These are phyloP conservation scores for Trichoderma arundinaceum DNA, from an alignment of 2,329 filamentous ascomycete genomes.

Conservation along the genomic window DNA sequence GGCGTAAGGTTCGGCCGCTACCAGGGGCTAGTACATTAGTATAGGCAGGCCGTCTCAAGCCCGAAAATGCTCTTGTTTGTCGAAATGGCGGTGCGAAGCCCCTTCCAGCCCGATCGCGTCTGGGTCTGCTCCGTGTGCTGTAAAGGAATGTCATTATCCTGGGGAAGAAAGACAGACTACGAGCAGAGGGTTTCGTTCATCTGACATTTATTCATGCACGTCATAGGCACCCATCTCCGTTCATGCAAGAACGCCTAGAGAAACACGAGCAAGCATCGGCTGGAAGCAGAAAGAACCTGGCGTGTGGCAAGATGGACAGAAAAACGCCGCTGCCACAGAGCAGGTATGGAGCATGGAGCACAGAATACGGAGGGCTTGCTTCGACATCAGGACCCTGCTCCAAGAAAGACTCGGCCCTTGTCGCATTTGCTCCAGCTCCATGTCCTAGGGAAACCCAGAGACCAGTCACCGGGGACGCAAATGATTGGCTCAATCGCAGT, in stretches of 20 bases:
- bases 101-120: not conserved
- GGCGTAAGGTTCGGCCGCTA: slow-evolving; percentile 27
- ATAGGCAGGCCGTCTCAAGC: not conserved
- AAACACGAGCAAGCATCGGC: slow-evolving; percentile 9
- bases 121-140: not conserved
- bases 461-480: slow-evolving; percentile 38
- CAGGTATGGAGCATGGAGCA: not conserved
- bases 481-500: slow-evolving; percentile 38
- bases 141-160: not conserved
- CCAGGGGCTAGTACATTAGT: slow-evolving; percentile 11
- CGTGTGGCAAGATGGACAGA: slow-evolving; percentile 3
- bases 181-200: slow-evolving; percentile 6
- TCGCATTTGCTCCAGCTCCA: slow-evolving; percentile 37
- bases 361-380: not conserved
- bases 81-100: slow-evolving; percentile 26
- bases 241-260: slow-evolving; percentile 17
- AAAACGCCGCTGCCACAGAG: slow-evolving; percentile 10
- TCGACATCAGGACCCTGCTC: slow-evolving; percentile 5
- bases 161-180: not conserved
- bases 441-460: slow-evolving; percentile 40
- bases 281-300: not conserved
- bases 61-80: slow-evolving; percentile 10
- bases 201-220: slow-evolving; percentile 25
- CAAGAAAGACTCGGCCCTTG: slow-evolving; percentile 18
- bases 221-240: slow-evolving; percentile 24